Percentiles rank a stretch among this genome's conserved stretches.
phyloP scores from a whole-genome alignment of 2,329 filamentous ascomycete genomes.

The Ilyonectria mors-panacis region DNA sequence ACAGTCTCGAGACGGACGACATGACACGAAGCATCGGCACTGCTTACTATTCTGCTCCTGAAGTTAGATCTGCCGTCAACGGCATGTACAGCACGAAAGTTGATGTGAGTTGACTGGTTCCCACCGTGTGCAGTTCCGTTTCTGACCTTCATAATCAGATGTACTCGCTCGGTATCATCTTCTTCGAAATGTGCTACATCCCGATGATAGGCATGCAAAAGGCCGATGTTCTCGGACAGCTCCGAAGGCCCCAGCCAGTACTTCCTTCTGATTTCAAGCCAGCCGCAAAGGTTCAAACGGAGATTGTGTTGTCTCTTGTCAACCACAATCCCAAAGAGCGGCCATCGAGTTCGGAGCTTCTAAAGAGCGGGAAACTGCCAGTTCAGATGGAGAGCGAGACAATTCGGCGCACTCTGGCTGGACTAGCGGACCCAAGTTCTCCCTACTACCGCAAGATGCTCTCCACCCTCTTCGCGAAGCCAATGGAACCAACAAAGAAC shows the following conservation, averaged over 20 bases:
- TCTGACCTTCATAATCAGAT: conserved; percentile 68
- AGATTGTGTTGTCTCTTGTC: conserved; percentile 84
- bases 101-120: conserved; percentile 71
- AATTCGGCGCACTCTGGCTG: conserved; percentile 85
- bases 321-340: conserved; percentile 87
- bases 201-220: conserved; percentile 78
- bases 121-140: neutral
- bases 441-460: conserved; percentile 93
- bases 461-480: conserved; percentile 84
- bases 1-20: conserved; percentile 67
- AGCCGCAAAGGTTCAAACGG: conserved; percentile 79
- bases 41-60: conserved; percentile 92
- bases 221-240: conserved; percentile 73
- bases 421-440: conserved; percentile 85
- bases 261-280: conserved; percentile 82
- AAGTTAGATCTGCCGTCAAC: conserved; percentile 82
- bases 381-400: conserved; percentile 94
- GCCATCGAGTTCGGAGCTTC: conserved; percentile 84
- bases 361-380: conserved; percentile 89
- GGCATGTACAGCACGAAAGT: conserved; percentile 93
- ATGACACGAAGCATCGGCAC: conserved; percentile 83
- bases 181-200: conserved; percentile 95
- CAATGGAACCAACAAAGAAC: conserved; percentile 84
- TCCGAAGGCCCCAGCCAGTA: conserved; percentile 77
- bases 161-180: conserved; percentile 97